Evolutionary conservation across 2,329 filamentous ascomycete species (phyloP), one percentile per base, ranked within the genome.

Genomic region (Orbilia blumenaviensis): DNA sequence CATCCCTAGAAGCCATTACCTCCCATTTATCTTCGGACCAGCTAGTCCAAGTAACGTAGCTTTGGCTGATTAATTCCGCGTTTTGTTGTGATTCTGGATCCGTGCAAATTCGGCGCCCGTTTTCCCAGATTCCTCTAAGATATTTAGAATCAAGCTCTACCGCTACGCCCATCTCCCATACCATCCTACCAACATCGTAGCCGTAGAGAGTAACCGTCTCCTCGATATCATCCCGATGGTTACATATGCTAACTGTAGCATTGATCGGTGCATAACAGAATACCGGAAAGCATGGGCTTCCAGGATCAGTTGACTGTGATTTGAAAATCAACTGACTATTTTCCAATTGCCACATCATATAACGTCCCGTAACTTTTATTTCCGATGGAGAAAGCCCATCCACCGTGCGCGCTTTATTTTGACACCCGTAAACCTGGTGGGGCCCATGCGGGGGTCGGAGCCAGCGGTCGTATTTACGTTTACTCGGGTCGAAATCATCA

Each of bases 11-110:
- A 12, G 67, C 38, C 8, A 32, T 27, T 4, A 74, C 21, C 71
- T 68, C 62, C 63, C 56, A 75, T 10, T 68, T 21, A 63, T 68
- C 71, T n/a, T 52, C 63, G 10, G 71, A 62, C 63, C 71, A 75
- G 12, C 54, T 48, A 6, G 71, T 66, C 52, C 46, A 75, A 21
- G 56, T 56, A 9, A 48, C 46, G 36, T 63, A 75, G 25, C 58
- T 63, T n/a, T 27, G 63, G 12, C 32, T 8, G 14, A 23, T 2
- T 14, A 41, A 4, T 2, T 68, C 25, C 5, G 14, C 50, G 25
- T 25, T 61, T 29, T 36, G 50, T 18, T 21, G 10, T 16, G 66
- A 69, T 21, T 62, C 62, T 21, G 32, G 16, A 36, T 63, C 32
- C 14, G 12, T 5, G 42, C 62, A 74, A 8, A 44, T 56, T 16